These are phyloP conservation scores for Dioszegia hungarica DNA, from an alignment of 768 basidiomycete genomes.

Conservation along the genomic window DNA sequence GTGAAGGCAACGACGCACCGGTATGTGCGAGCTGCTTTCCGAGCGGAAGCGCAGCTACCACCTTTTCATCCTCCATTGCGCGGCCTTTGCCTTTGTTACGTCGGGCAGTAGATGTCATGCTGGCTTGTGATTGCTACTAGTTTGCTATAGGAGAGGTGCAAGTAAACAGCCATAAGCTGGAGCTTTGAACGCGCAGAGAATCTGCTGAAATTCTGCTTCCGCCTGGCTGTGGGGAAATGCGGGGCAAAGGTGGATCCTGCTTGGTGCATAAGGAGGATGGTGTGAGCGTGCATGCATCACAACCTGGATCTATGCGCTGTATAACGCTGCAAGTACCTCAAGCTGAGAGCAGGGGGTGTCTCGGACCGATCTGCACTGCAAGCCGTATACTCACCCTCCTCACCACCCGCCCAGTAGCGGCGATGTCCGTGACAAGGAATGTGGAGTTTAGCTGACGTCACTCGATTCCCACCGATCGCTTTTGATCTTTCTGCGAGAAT, in stretches of 20 bases:
- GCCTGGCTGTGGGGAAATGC: neutral
- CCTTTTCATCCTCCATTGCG: constrained; percentile 10
- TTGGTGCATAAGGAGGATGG: neutral
- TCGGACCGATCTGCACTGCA: too few relatives aligned
- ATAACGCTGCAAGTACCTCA: too few relatives aligned
- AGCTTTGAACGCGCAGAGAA: neutral
- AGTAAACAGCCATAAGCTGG: too few relatives aligned
- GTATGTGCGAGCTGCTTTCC: constrained; percentile 90
- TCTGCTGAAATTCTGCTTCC: neutral
- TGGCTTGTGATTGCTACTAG: neutral
- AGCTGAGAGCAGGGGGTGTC: too few relatives aligned
- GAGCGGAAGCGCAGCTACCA: constrained; percentile 58
- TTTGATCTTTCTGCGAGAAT: too few relatives aligned
- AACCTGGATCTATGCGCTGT: too few relatives aligned
- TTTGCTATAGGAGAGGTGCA: too few relatives aligned
- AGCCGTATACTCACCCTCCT: too few relatives aligned
- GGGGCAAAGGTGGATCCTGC: neutral
- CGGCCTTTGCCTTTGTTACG: constrained; percentile 28
- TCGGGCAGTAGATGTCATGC: neutral
- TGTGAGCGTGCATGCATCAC: neutral
- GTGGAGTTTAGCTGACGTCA: too few relatives aligned
- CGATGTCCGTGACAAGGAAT: too few relatives aligned
- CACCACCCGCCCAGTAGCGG: too few relatives aligned
- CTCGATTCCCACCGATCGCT: too few relatives aligned
- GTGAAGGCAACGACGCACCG: constrained; percentile 54